A percentile compares a stretch with the other conserved stretches of the same genome.
These are phyloP conservation scores for Penstemon eatonii DNA, from an alignment of 257 asterid genomes.

Conservation along the genomic window DNA sequence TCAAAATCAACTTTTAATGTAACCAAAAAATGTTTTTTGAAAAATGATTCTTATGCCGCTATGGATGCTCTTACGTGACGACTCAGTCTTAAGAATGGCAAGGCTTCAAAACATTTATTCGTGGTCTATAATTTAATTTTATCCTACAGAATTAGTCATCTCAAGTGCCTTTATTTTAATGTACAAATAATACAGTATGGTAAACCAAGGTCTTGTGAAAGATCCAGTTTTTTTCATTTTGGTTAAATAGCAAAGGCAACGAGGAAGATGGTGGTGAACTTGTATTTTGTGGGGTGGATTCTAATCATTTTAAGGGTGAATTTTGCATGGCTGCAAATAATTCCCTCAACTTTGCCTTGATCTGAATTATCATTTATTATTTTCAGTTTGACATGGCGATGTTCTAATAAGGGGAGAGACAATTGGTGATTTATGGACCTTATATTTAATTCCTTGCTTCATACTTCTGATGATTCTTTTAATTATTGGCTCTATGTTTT, in stretches of 20 bases:
- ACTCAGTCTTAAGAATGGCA: too few relatives aligned
- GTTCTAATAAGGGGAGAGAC: constrained; percentile 69
- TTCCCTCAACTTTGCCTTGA: constrained; percentile 13
- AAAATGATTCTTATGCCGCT: too few relatives aligned
- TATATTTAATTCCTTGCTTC: constrained; percentile 18
- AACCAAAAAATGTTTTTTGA: too few relatives aligned
- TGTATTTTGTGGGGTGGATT: constrained; percentile 87
- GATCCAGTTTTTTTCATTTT: constrained; percentile 76
- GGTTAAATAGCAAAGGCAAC: constrained; percentile 65
- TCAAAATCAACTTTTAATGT: too few relatives aligned
- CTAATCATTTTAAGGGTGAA: constrained; percentile 70
- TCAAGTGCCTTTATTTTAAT: constrained; percentile 3
- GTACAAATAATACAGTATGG: constrained; percentile 82
- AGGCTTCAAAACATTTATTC: too few relatives aligned
- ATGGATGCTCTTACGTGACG: too few relatives aligned
- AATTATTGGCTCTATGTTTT: background rate
- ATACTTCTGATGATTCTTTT: background rate
- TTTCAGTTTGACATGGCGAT: constrained; percentile 83
- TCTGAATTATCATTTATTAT: constrained; percentile 20
- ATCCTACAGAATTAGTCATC: too few relatives aligned
- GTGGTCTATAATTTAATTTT: too few relatives aligned
- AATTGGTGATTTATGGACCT: constrained; percentile 51
- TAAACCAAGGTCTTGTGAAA: constrained; percentile 69
- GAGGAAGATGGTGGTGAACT: constrained; percentile 86
- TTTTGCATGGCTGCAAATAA: background rate